Base-by-base conservation (phyloP, 805 yeast genomes). In the Candida vaughaniae region DNA sequence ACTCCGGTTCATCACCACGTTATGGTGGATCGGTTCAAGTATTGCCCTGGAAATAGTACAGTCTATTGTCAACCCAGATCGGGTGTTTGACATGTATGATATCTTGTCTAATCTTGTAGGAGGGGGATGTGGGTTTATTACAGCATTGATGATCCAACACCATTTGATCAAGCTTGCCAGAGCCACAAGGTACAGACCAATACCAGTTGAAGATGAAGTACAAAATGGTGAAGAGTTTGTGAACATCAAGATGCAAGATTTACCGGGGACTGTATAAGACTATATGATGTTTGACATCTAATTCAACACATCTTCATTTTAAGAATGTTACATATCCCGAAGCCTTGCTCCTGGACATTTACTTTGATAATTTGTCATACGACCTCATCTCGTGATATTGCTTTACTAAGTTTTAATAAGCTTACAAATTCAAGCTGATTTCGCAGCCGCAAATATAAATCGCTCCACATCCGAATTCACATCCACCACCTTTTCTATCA, bases 31-130 rank as follows among this genome's bases (percentile, higher is more conserved):
- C 2, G 63, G 61, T 2, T 80, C 71, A 0, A 60, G 75, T 10
- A 51, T 77, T 3, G 60, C 62, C 2, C 79, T 79, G 56, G 85
- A 79, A 48, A 57, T 70, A 31, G 37, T 68, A 1, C 85, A 79
- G 45, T 66, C 66, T 12, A 6, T 60, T 12, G 55, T 77, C 3
- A 66, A 75, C 25, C 71, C 79, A 1, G 48, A 42, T 3, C 49
- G 85, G 35, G 56, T 57, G 0, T 78, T 77, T 53, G 85, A 79
- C 43, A 31, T 51, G 2, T 31, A 45, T 31, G 85, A 79, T 48
- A 78, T 78, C 14, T 32, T 43, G 9, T 49, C 36, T 41, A 68
- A 68, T 39, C 10, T 20, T 6, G 34, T 64, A 4, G 40, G 33
- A 6, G 58, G 64, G 39, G 29, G 49, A 4, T 16, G 49, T 7